Conservation (phyloP, 257 asterid genomes). For the Orobanche coerulescens region DNA sequence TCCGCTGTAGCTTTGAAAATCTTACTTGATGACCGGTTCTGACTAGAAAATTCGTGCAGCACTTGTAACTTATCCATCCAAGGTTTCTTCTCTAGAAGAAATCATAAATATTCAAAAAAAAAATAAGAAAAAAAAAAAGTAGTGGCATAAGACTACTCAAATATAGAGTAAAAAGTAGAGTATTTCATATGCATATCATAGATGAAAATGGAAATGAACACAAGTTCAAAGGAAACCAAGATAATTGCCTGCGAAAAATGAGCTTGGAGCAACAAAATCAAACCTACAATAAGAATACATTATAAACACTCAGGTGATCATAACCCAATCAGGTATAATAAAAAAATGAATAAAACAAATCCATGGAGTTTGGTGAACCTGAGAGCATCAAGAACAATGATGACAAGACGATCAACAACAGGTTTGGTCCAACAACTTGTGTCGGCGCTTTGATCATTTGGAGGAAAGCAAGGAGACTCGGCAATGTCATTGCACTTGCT, state of each 20-base stretch:
- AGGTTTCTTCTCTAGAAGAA: slow-evolving; percentile 59
- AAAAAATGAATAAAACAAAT: not conserved
- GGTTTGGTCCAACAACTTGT: slow-evolving; percentile 76
- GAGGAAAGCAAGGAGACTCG: slow-evolving; percentile 63
- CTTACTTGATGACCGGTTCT: slow-evolving; percentile 47
- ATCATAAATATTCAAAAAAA: not conserved
- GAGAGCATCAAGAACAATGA: slow-evolving; percentile 85
- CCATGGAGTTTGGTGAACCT: slow-evolving; percentile 33
- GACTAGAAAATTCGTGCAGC: slow-evolving; percentile 62
- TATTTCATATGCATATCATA: not conserved
- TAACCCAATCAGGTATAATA: slow-evolving; percentile 20
- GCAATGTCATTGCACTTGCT: slow-evolving; percentile 67
- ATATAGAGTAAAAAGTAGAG: not conserved
- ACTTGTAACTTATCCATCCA: slow-evolving; percentile 93
- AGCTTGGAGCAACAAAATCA: slow-evolving; percentile 92
- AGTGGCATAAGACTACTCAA: slow-evolving; percentile 12
- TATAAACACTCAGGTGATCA: not conserved
- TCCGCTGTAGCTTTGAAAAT: slow-evolving; percentile 94
- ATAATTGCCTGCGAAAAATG: slow-evolving; percentile 58
- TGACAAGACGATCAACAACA: slow-evolving; percentile 67
- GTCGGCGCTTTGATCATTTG: slow-evolving; percentile 26
- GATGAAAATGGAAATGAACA: slow-evolving; percentile 14
- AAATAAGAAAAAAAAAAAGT: not conserved
- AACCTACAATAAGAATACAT: slow-evolving; percentile 42
- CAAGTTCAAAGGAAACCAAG: not conserved